Evolutionary conservation across 352 stramenopile species (phyloP).

Genomic region (Phytophthora quininea): DNA sequence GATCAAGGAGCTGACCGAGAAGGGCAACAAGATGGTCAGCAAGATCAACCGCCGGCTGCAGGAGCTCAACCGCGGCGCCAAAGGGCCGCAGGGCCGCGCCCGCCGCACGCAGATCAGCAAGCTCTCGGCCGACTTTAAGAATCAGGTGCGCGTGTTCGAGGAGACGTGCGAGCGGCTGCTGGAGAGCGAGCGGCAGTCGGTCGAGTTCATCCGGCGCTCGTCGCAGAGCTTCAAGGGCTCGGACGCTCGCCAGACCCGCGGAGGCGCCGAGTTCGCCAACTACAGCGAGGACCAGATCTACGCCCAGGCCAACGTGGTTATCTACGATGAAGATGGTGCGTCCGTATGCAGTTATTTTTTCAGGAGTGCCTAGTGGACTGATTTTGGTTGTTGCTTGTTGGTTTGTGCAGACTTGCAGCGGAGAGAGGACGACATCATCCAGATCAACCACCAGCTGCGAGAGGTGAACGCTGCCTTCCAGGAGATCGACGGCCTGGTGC

Average conservation of each 20-base stretch:
- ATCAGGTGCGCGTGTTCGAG: slow-evolving; percentile 77
- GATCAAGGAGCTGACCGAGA: slow-evolving; percentile 83
- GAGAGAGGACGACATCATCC: slow-evolving; percentile 87
- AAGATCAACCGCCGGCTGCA: slow-evolving; percentile 82
- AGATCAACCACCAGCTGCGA: slow-evolving; percentile 87
- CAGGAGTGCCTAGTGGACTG: background rate
- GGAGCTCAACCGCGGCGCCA: slow-evolving; percentile 67
- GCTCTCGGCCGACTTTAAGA: slow-evolving; percentile 87
- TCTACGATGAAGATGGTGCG: slow-evolving; percentile 87
- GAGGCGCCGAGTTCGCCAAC: slow-evolving; percentile 61
- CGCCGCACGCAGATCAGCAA: slow-evolving; percentile 81
- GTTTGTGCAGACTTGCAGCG: slow-evolving; percentile 64
- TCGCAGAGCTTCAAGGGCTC: slow-evolving; percentile 69
- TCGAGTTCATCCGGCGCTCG: slow-evolving; percentile 82
- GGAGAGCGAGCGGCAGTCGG: slow-evolving; percentile 72
- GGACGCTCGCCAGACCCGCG: slow-evolving; percentile 32
- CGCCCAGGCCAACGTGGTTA: slow-evolving; percentile 81
- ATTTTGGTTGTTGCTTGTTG: slow-evolving; percentile 10
- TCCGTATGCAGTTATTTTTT: slow-evolving; percentile 1
- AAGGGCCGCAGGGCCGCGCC: slow-evolving; percentile 47
- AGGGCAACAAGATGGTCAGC: slow-evolving; percentile 81
- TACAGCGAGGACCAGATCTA: slow-evolving; percentile 91
- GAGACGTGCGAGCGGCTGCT: slow-evolving; percentile 72
- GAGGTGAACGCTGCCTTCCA: slow-evolving; percentile 88
- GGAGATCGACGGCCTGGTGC: slow-evolving; percentile 84